Conservation (phyloP, 2,329 filamentous ascomycete genomes). For the Phialocephala subalpina region DNA sequence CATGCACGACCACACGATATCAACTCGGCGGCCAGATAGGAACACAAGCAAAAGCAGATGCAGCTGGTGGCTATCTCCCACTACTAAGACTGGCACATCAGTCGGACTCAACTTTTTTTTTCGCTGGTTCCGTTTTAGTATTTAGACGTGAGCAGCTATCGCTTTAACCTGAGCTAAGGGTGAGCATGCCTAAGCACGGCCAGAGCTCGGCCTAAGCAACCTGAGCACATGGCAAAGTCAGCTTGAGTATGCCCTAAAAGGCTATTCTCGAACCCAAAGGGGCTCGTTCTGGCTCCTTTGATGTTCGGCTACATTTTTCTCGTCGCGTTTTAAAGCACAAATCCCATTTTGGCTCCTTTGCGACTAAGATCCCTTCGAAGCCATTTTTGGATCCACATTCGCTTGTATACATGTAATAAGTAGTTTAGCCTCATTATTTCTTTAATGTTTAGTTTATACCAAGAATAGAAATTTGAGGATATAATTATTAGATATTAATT, state of each 20-base stretch:
- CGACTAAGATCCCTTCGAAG: conserved; percentile 11
- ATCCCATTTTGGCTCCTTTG: conserved; percentile 16
- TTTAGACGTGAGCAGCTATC: conserved; percentile 22
- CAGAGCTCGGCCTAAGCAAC: too few relatives aligned
- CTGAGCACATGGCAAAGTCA: conserved; percentile 14
- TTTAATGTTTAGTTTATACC: too few relatives aligned
- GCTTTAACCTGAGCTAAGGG: conserved; percentile 19
- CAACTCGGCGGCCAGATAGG: too few relatives aligned
- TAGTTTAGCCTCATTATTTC: too few relatives aligned
- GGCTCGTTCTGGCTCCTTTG: conserved; percentile 14
- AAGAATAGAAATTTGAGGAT: too few relatives aligned
- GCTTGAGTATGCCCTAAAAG: conserved; percentile 23
- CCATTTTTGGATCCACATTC: conserved; percentile 15
- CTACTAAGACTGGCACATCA: conserved; percentile 19
- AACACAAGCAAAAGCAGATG: too few relatives aligned
- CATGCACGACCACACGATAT: too few relatives aligned
- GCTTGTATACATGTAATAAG: conserved; percentile 16
- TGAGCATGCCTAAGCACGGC: too few relatives aligned
- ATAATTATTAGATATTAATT: too few relatives aligned
- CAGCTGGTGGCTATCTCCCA: too few relatives aligned
- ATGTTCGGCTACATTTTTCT: conserved; percentile 20
- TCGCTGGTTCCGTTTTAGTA: conserved; percentile 16
- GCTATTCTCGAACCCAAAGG: conserved; percentile 24
- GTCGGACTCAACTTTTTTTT: conserved; percentile 8
- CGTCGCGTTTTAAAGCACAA: conserved; percentile 4